Percentiles rank a stretch among this genome's conserved stretches.
Conservation (phyloP, 1,284 basidiomycete species). For the Ganoderma meredithae region DNA sequence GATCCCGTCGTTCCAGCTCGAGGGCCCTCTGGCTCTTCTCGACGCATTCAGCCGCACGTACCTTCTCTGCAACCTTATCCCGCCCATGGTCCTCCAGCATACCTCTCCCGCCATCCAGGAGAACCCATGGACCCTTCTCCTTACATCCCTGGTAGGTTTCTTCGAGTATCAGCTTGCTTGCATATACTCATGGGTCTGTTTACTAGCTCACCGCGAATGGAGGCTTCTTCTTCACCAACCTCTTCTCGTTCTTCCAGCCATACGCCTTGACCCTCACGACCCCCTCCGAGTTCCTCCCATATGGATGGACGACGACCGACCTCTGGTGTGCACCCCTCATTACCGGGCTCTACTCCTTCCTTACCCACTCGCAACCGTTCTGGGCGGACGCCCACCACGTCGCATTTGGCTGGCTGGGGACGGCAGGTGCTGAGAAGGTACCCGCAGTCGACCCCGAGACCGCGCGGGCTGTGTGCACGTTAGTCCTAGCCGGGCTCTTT, state of each 20-base stretch:
- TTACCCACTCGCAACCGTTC: conserved; percentile 82
- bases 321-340: conserved; percentile 77
- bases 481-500: conserved; percentile 66
- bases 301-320: conserved; percentile 79
- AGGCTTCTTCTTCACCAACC: conserved; percentile 75
- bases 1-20: conserved; percentile 54
- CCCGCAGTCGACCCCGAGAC: conserved; percentile 62
- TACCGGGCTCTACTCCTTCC: conserved; percentile 73
- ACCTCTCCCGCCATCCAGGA: conserved; percentile 54
- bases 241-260: conserved; percentile 74
- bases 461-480: conserved; percentile 72
- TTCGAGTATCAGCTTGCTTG: conserved; percentile 10
- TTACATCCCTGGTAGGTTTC: conserved; percentile 67
- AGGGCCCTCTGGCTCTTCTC: conserved; percentile 68
- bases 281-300: conserved; percentile 71
- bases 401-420: conserved; percentile 49
- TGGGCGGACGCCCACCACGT: conserved; percentile 68
- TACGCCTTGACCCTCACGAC: conserved; percentile 68
- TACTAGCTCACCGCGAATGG: conserved; percentile 70
- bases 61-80: conserved; percentile 76
- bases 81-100: conserved; percentile 64
- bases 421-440: conserved; percentile 40
- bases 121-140: conserved; percentile 76
- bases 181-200: not conserved
- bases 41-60: conserved; percentile 76